Conservation (phyloP, 257 asterid genomes). For the Marsdenia floribunda region DNA sequence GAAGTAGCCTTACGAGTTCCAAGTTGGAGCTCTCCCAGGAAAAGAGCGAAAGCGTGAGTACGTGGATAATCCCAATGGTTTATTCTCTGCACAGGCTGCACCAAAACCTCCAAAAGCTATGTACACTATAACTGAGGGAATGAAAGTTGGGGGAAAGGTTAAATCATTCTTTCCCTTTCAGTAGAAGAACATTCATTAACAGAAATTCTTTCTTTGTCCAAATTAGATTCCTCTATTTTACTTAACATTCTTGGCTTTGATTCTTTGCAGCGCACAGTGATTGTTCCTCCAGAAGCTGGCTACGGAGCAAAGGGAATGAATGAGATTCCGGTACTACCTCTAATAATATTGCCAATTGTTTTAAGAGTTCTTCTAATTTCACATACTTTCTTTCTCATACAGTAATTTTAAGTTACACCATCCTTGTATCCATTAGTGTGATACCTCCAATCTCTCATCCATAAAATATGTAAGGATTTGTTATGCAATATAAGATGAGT, state of each 20-base stretch:
- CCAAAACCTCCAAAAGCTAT: conserved; percentile 94
- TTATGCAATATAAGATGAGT: no score
- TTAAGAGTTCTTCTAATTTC: background rate
- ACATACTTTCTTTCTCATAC: background rate
- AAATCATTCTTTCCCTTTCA: background rate
- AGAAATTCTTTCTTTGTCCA: background rate
- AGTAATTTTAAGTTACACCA: background rate
- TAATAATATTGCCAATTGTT: background rate
- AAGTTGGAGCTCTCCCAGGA: conserved; percentile 85
- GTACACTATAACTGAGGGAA: conserved; percentile 82
- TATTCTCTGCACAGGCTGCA: conserved; percentile 96
- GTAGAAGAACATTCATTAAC: background rate
- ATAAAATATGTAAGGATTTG: no score
- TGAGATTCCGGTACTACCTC: conserved; percentile 75
- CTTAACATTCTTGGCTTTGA: background rate
- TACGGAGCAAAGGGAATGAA: conserved; percentile 85
- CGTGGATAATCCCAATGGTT: conserved; percentile 84
- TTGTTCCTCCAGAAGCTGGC: conserved; percentile 85
- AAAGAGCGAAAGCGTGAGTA: conserved; percentile 94
- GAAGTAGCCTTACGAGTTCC: conserved; percentile 89
- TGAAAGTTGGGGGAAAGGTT: conserved; percentile 99
- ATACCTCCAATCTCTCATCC: no score
- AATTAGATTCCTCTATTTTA: background rate
- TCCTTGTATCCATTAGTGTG: no score
- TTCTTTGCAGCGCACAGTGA: conserved; percentile 69